Evolutionary conservation across 345 rosid species (phyloP), one percentile per base, ranked within the genome.

Genomic region (Zanthoxylum bungeanum): DNA sequence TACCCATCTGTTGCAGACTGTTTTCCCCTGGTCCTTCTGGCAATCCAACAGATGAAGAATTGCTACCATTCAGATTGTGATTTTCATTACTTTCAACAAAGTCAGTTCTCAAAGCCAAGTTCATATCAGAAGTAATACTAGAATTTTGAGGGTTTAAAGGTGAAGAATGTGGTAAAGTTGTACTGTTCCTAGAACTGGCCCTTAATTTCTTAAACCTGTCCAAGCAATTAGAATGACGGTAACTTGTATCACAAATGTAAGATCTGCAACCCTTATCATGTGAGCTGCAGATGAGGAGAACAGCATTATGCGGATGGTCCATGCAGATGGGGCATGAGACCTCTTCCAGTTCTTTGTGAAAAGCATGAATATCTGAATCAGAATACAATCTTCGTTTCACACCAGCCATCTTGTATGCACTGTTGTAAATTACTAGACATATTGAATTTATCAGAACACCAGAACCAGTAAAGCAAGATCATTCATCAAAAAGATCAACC

Each of bases 231-330:
- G 97, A 93, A 75, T 93, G 98, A 68, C 97, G 82, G 83, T 88
- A 85, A 83, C 97, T 93, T 70, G 97, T 89, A 76, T 91, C 97
- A 74, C 98, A 93, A 74, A 93, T 88, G 78, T 88, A 93, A 70
- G 97, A 82, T 80, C 89, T 86, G 84, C 98, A 93, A 68, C 98
- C 97, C 87, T 91, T 89, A 67, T 88, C 92, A 75, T 87, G 90
- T 3, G 97, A 93, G 85, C 91, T 85, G 87, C 98, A 91, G 64
- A 79, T 81, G 73, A 93, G 89, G 67, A 91, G 91, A 80, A 93
- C 93, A 84, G 93, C 97, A 87, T 91, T 93, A 84, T 93, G 98
- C 61, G 98, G 97, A 79, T 91, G 93, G 79, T 93, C 98, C 96
- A 91, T 93, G 88, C 98, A 93, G 81, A 93, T 92, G 77, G 98